A percentile compares a stretch with the other conserved stretches of the same genome.
Evolutionary conservation across 495 filamentous ascomycete species (phyloP).

Genomic region (Aspergillus nanangensis): DNA sequence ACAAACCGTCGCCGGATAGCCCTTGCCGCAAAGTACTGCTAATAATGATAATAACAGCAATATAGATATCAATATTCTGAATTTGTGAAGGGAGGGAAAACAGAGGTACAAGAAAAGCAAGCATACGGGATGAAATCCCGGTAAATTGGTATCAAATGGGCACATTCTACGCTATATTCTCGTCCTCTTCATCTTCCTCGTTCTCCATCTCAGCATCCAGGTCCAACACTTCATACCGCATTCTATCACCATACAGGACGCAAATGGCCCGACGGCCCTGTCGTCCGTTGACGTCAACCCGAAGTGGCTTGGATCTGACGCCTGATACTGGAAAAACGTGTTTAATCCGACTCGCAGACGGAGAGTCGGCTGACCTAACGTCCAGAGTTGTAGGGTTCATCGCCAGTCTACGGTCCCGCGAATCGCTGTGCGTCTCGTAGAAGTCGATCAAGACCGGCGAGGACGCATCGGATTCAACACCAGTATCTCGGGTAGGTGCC

Average conservation of each 20-base stretch:
- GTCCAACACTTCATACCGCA: constrained; percentile 55
- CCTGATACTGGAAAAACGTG: constrained; percentile 35
- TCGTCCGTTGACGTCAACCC: constrained; percentile 51
- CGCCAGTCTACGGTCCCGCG: constrained; percentile 11
- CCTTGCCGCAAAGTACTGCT: too few species aligned
- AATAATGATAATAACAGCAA: too few species aligned
- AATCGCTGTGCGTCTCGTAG: constrained; percentile 14
- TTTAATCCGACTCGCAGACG: constrained; percentile 15
- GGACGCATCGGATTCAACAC: constrained; percentile 1
- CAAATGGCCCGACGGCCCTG: constrained; percentile 49
- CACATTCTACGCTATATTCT: constrained; percentile 10
- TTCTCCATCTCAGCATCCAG: constrained; percentile 41
- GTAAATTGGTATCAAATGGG: too few species aligned
- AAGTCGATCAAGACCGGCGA: constrained; percentile 9
- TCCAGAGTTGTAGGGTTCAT: constrained; percentile 19
- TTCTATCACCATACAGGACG: constrained; percentile 50
- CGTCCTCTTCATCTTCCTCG: constrained; percentile 25
- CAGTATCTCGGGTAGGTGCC: background rate
- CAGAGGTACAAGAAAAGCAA: too few species aligned
- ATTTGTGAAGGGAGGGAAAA: too few species aligned
- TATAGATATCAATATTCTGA: too few species aligned
- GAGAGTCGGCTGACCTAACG: constrained; percentile 11
- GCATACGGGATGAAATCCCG: too few species aligned
- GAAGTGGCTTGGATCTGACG: constrained; percentile 36
- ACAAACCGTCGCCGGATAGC: too few species aligned